phyloP scores from a whole-genome alignment of 202 grass and related monocot genomes.

The Schoenoplectus triqueter region DNA sequence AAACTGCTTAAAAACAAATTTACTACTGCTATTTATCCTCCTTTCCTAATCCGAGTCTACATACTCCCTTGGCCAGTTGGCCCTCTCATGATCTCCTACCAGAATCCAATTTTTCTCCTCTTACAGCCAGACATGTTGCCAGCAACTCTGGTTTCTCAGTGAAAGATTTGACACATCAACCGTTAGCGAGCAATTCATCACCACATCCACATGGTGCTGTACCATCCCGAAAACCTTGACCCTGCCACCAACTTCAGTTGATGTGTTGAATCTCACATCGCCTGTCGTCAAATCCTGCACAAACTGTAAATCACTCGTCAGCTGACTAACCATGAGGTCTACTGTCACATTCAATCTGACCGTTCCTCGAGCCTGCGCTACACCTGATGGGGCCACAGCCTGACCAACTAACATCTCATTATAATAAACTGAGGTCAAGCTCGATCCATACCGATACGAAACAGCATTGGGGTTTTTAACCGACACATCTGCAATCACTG shows the following conservation, averaged over 20 bases:
- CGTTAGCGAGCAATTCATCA: slow-evolving; percentile 65
- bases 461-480: slow-evolving; percentile 78
- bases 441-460: slow-evolving; percentile 49
- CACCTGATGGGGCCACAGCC: slow-evolving; percentile 43
- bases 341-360: slow-evolving; percentile 64
- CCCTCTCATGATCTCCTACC: no score
- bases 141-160: slow-evolving; percentile 56
- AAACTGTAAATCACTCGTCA: slow-evolving; percentile 48
- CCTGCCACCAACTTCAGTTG: slow-evolving; percentile 54
- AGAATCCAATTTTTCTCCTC: neutral
- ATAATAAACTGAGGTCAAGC: slow-evolving; percentile 67
- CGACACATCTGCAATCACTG: slow-evolving; percentile 63
- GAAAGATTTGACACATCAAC: slow-evolving; percentile 49
- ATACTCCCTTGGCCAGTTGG: no score
- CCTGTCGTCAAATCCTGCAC: slow-evolving; percentile 49
- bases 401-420: slow-evolving; percentile 43
- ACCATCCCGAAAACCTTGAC: slow-evolving; percentile 50
- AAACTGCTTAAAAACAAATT: no score
- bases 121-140: slow-evolving; percentile 43
- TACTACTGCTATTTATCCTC: neutral
- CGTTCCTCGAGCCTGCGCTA: slow-evolving; percentile 42
- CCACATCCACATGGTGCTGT: slow-evolving; percentile 48
- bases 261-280: slow-evolving; percentile 50
- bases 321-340: slow-evolving; percentile 44
- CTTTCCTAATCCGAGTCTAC: neutral